Base-by-base conservation (phyloP, 2,329 filamentous ascomycete species). In the Chlorencoelia australis region DNA sequence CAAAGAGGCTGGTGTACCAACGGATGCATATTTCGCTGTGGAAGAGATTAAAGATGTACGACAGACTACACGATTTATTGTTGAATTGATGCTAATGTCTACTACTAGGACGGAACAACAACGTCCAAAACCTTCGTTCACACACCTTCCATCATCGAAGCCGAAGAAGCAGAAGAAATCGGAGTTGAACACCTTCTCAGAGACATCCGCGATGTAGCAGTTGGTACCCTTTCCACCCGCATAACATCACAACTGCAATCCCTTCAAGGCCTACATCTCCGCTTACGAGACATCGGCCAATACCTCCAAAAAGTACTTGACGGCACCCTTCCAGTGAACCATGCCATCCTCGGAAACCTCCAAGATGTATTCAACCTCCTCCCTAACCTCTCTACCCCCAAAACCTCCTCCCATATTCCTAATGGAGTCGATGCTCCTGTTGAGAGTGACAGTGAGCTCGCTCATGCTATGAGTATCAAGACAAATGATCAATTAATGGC, bases 281-380 rank as follows among this genome's bases (percentile, higher is more conserved):
- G 91, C 47, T 74, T 98, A 57, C 83, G 88, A 58, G 91, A 98
- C 59, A 98, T 98, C 54, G 87, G 88, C 41, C 75, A 82, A 51
- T 98, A 98, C 61, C 76, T 98, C 18, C 84, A 94, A 60, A 96
- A 95, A 62, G 91, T 98, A 7, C 77, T 95, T 40, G 85, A 94
- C 57, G 82, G 83, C 50, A 80, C 94, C 52, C 73, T 98, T 22
- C 91, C 91, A 4, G 82, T 96, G 57, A 98, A 98, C 66, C 91
- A 98, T 59, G 86, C 87, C 39, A 96, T 98, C 44, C 75, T 98
- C 18, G 91, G 89, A 49, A 94, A 95, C 57, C 79, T 98, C n/a
- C 91, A 98, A 67, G 91, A 98, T 56, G 86, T 96, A 44, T 98
- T 98, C 73, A 98, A 98, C 64, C 79, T 98, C 28, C 77, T 98